These are phyloP conservation scores for Trichoderma reesei DNA, from an alignment of 495 filamentous ascomycete genomes.

Conservation along the genomic window DNA sequence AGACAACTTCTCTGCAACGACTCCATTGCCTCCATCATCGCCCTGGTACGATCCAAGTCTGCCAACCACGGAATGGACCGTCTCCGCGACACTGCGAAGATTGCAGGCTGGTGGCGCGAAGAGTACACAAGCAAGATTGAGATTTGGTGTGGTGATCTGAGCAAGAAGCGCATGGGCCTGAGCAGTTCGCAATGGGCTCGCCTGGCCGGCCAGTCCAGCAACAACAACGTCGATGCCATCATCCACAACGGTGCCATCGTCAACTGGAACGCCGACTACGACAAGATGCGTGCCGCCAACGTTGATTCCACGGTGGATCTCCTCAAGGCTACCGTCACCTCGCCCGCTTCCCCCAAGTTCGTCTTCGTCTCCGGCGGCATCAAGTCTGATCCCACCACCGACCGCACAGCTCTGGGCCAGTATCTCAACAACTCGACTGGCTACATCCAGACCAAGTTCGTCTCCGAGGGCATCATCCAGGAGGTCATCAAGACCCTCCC, in stretches of 20 bases:
- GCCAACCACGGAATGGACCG: not conserved
- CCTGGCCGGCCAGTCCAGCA: not conserved
- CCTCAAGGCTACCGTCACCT: constrained; percentile 5
- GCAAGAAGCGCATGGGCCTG: not conserved
- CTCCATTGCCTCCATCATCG: not conserved
- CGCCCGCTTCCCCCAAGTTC: not conserved
- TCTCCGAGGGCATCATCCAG: not conserved
- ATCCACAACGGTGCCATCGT: constrained; percentile 9
- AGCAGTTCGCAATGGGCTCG: not conserved
- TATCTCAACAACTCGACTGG: not conserved
- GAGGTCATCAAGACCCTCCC: not conserved
- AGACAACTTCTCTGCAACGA: not conserved
- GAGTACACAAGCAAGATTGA: constrained; percentile 2
- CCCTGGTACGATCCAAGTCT: constrained; percentile 3
- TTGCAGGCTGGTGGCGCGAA: constrained; percentile 3
- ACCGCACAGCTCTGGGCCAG: not conserved
- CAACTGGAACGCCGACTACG: constrained; percentile 9
- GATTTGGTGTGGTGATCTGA: constrained; percentile 1
- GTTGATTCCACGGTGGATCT: not conserved
- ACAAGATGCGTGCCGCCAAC: constrained; percentile 5
- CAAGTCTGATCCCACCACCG: not conserved
- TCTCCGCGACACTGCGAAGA: not conserved
- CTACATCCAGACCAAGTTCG: constrained; percentile 9
- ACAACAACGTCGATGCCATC: constrained; percentile 8
- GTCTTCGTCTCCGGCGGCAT: constrained; percentile 10